These are phyloP conservation scores for Melanomma pulvis-pyrius DNA, from an alignment of 495 filamentous ascomycete species.

Conservation along the genomic window DNA sequence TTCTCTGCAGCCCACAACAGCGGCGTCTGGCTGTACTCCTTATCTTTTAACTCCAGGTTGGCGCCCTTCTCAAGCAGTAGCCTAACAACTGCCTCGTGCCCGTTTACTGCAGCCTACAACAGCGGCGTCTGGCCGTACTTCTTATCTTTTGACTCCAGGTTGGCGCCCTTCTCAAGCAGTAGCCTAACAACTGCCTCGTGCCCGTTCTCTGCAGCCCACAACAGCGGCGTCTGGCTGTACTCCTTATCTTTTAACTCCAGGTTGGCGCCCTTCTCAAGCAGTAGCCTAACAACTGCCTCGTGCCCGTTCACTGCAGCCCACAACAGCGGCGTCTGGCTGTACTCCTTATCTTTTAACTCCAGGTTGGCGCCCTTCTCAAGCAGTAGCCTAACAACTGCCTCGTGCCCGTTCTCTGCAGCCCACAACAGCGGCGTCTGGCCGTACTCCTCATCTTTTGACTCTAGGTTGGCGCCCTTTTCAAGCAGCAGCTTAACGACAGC, in stretches of 20 bases:
- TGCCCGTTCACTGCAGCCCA: conserved; percentile 3
- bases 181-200: not conserved
- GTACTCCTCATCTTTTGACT: not conserved
- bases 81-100: not conserved
- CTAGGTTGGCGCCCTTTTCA: not conserved
- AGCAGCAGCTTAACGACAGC: not conserved
- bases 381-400: not conserved
- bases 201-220: not conserved
- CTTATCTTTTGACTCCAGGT: not conserved
- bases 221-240: not conserved
- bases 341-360: not conserved
- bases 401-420: conserved; percentile 5
- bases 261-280: conserved; percentile 10
- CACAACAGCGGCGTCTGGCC: conserved; percentile 10
- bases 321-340: not conserved
- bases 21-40: conserved; percentile 8
- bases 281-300: conserved; percentile 9
- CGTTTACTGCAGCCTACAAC: conserved; percentile 5
- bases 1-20: not conserved
- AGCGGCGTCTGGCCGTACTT: not conserved
- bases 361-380: not conserved
- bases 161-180: not conserved
- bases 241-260: not conserved
- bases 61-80: conserved; percentile 1
- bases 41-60: not conserved